Percentiles rank a stretch among this genome's conserved stretches.
These are phyloP conservation scores for Amaranthus tricolor DNA, from an alignment of 179 eudicot species.

Conservation along the genomic window DNA sequence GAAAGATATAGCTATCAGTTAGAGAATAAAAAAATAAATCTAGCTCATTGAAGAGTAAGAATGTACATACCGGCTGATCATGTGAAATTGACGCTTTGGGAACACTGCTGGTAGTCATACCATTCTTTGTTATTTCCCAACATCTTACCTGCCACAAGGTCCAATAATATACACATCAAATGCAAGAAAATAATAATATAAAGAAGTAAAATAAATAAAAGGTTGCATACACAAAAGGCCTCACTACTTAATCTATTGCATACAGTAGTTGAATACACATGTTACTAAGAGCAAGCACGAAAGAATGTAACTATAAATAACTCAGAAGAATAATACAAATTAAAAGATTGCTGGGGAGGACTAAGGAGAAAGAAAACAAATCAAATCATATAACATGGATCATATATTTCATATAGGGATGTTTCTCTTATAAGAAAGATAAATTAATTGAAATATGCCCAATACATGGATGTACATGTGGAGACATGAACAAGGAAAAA, in stretches of 20 bases:
- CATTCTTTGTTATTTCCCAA: slow-evolving; percentile 77
- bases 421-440: no score
- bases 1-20: background rate
- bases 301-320: background rate
- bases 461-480: background rate
- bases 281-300: background rate
- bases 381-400: background rate
- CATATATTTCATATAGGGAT: no score
- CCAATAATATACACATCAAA: slow-evolving; percentile 11
- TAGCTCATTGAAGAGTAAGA: background rate
- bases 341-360: background rate
- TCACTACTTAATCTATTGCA: background rate
- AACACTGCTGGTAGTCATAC: slow-evolving; percentile 48
- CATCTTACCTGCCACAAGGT: slow-evolving; percentile 61
- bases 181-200: background rate
- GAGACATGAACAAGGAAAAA: background rate
- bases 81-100: slow-evolving; percentile 81
- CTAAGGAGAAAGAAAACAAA: background rate
- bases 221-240: background rate
- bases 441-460: no score
- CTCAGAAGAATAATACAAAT: background rate
- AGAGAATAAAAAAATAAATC: background rate
- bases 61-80: slow-evolving; percentile 71
- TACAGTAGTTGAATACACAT: background rate
- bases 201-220: background rate